Evolutionary conservation across 768 basidiomycete genomes (phyloP), one percentile per base, ranked within the genome.

Genomic region (Kwoniella pini): DNA sequence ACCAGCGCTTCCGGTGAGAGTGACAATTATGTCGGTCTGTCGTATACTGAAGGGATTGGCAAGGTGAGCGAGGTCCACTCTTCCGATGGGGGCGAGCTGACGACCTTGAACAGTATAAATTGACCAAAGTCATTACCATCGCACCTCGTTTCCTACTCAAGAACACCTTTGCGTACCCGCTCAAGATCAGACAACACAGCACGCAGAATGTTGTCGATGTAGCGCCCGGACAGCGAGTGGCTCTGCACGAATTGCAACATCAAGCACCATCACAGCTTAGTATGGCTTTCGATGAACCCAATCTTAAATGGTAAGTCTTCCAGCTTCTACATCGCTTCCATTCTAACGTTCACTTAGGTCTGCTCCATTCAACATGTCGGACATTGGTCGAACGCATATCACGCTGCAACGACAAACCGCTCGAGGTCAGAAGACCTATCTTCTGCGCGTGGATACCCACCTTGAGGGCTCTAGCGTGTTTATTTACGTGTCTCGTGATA

Each of bases 41-140:
- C 92, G 4, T 98, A 94, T 85, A 83, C 85, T 17, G 93, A 95
- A 78, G 96, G 94, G 1, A 81, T 87, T n/a, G 96, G 96, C 33
- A 97, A 96, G 63, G 81, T 80, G 31, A 53, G 80, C 61, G 27
- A 15, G 17, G 27, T 26, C 5, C 9, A 22, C 26, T 11, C 44
- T 6, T 12, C 44, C 19, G 40, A 24, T 13, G 24, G 10, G 26
- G 12, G 21, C 15, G 17, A 21, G 28, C 44, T 27, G 50, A 44
- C 40, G 26, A 26, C 10, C 17, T 17, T 27, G 26, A 26, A 21
- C 67, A 81, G 82, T 98, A 97, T 78, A 97, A 97, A 74, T 81
- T 98, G 31, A 88, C 88, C 26, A 98, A 97, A 80, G 88, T 97
- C 67, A 87, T 99, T 65, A 94, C 90, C 0, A 80, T 98, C 36